Base-by-base conservation (phyloP, 2,329 filamentous ascomycete species). In the Fonsecaea multimorphosa region DNA sequence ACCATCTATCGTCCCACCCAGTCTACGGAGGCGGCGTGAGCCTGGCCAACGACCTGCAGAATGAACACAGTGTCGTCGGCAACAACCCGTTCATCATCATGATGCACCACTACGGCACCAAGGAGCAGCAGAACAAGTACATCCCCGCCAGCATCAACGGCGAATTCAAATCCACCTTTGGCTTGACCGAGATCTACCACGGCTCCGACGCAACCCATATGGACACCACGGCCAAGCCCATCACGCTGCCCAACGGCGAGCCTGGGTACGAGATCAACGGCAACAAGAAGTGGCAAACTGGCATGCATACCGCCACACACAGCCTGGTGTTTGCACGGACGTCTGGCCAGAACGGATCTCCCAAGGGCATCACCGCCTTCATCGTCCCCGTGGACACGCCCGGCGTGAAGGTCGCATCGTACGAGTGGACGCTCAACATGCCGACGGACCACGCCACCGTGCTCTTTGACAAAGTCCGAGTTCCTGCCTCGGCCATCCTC, bases 361-460 rank as follows among this genome's bases (percentile, higher is more conserved):
- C 83, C 0, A 79, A 78, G 61, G 87, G 87, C 0, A 87, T 89
- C 49, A 86, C 85, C 1, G 87, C 86, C 58, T 88, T 89, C 70
- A 79, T 88, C 31, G 83, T 88, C 0, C 86, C 86, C 1, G 75
- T 78, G 34, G 76, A 82, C 1, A 82, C 85, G 0, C 78, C 80
- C 0, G 86, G 86, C 0, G 70, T 88, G 16, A 78, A 80, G 24
- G 81, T 87, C 7, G 80, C 83, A 53, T 86, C 83, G 40, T 89
- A 86, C 69, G 83, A 89, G 74, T 89, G 86, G 85, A 89, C 86
- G 1, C 81, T 88, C 59, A 89, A 89, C 71, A 89, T 89, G 86
- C 86, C 86, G 0, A 88, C 86, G 5, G 86, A 89, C 73, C 86
- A 89, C 72, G 86, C 86, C 2, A 88, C 86, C 0, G 78, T 89